A percentile compares a stretch with the other conserved stretches of the same genome.
These are phyloP conservation scores for Cercospora sp. DNA, from an alignment of 2,329 filamentous ascomycete species.

Conservation along the genomic window DNA sequence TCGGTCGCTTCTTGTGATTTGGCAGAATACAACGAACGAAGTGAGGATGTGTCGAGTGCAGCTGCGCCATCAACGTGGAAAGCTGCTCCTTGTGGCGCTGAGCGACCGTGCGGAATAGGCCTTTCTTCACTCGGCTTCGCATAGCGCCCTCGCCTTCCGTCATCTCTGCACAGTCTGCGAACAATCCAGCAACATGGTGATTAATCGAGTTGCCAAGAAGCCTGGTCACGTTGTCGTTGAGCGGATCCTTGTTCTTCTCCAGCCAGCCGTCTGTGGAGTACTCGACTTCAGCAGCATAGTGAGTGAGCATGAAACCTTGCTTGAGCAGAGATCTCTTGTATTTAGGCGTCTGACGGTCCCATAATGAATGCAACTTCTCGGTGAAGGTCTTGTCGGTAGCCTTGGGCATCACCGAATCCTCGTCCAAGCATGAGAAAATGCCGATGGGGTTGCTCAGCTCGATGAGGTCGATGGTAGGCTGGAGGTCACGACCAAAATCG, in stretches of 20 bases:
- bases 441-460: slow-evolving; percentile 95
- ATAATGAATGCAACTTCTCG: slow-evolving; percentile 93
- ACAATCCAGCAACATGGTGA: slow-evolving; percentile 79
- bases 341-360: slow-evolving; percentile 94
- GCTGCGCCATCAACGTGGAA: slow-evolving; percentile 90
- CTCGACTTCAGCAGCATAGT: slow-evolving; percentile 97
- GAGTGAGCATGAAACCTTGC: slow-evolving; percentile 92
- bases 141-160: slow-evolving; percentile 71
- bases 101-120: slow-evolving; percentile 92
- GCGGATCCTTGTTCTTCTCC: slow-evolving; percentile 97
- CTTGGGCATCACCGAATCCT: slow-evolving; percentile 98
- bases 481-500: slow-evolving; percentile 94
- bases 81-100: slow-evolving; percentile 97
- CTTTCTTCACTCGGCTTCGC: slow-evolving; percentile 87
- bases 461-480: slow-evolving; percentile 96
- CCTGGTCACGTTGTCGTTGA: slow-evolving; percentile 95
- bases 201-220: slow-evolving; percentile 81
- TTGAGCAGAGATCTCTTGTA: slow-evolving; percentile 85
- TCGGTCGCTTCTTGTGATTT: slow-evolving; percentile 96
- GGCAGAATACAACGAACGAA: slow-evolving; percentile 97
- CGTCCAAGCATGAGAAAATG: slow-evolving; percentile 96
- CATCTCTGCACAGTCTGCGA: slow-evolving; percentile 80
- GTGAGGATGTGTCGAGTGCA: slow-evolving; percentile 95
- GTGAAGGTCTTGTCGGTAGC: slow-evolving; percentile 96
- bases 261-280: slow-evolving; percentile 94